These are phyloP conservation scores for Abelmoschus esculentus DNA, from an alignment of 345 rosid genomes.

Conservation along the genomic window DNA sequence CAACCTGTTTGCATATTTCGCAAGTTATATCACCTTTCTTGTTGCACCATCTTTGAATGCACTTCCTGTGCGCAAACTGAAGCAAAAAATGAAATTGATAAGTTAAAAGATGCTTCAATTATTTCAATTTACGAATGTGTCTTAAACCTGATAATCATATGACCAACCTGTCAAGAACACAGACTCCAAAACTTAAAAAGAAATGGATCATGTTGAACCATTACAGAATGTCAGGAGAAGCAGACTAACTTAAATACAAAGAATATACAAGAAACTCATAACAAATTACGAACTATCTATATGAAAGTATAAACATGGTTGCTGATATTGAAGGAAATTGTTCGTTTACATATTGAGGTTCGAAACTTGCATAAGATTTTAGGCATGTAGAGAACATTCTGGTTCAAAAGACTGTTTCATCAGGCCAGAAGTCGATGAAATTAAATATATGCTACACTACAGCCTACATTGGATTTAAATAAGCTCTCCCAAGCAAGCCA, in stretches of 20 bases:
- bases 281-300: neutral
- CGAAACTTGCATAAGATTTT: too few relatives aligned
- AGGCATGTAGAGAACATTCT: too few relatives aligned
- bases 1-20: slow-evolving; percentile 58
- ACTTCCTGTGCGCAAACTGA: slow-evolving; percentile 67
- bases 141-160: neutral
- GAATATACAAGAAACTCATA: neutral
- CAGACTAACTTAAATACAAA: neutral
- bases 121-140: neutral
- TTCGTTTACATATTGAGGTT: too few relatives aligned
- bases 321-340: neutral
- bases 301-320: neutral
- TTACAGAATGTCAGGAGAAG: neutral
- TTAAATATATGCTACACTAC: too few relatives aligned
- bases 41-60: slow-evolving; percentile 70
- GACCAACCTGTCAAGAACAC: neutral
- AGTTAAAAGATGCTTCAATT: neutral
- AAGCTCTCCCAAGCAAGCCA: too few relatives aligned
- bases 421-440: neutral
- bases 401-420: neutral
- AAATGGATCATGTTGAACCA: neutral
- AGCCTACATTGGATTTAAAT: too few relatives aligned
- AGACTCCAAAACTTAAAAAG: neutral
- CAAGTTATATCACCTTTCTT: slow-evolving; percentile 60
- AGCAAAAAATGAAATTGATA: neutral